Conservation (phyloP, 441 rosid genomes). For the Populus tomentosa region DNA sequence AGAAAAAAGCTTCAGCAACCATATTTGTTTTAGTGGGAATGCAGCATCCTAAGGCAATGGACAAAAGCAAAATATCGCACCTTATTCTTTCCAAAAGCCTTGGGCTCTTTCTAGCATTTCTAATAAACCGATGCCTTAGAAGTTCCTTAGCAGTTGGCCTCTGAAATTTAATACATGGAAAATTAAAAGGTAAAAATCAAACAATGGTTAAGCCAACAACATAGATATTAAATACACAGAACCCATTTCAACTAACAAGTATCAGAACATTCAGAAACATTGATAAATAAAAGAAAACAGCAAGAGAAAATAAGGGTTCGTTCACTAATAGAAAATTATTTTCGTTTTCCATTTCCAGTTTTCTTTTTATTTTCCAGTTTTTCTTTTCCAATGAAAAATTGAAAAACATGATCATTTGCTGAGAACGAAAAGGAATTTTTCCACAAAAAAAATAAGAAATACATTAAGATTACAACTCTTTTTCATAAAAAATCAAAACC, state of each 20-base stretch:
- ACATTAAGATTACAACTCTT: too few relatives aligned
- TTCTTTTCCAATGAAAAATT: too few relatives aligned
- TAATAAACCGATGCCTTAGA: conserved; percentile 83
- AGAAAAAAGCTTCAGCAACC: neutral
- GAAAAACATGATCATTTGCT: too few relatives aligned
- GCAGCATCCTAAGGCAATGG: neutral
- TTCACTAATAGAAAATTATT: neutral
- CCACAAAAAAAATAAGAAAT: too few relatives aligned
- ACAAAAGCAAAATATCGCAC: conserved; percentile 36
- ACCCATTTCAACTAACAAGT: neutral
- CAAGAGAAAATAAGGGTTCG: neutral
- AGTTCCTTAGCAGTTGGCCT: conserved; percentile 97
- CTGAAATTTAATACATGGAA: conserved; percentile 45
- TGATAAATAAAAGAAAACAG: neutral
- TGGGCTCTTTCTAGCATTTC: conserved; percentile 77
- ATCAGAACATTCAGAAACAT: neutral
- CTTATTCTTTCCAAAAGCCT: conserved; percentile 93
- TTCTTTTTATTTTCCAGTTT: too few relatives aligned
- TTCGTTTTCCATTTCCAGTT: too few relatives aligned
- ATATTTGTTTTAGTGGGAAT: neutral
- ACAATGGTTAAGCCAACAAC: neutral
- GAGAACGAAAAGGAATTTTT: too few relatives aligned
- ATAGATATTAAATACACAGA: neutral
- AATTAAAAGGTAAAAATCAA: conserved; percentile 8
- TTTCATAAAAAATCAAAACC: too few relatives aligned